Conservation (phyloP, 1,139 yeast species). For the Wickerhamiella infanticola region DNA sequence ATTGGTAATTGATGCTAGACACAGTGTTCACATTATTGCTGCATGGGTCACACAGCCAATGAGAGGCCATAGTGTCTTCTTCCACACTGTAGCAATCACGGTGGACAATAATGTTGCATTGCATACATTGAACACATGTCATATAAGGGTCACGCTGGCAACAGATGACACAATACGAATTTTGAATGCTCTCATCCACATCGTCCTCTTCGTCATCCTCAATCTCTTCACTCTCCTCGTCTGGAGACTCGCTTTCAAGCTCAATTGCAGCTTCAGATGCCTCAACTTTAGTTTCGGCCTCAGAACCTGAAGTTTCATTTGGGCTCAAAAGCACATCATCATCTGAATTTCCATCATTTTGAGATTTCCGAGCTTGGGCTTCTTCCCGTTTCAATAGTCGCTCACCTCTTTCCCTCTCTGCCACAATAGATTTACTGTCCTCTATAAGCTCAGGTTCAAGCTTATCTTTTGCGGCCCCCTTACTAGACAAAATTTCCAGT, state of each 20-base stretch:
- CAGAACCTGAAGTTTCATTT: not conserved
- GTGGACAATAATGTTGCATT: slow-evolving; percentile 65
- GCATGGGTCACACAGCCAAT: slow-evolving; percentile 80
- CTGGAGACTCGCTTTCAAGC: not conserved
- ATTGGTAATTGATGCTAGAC: slow-evolving; percentile 43
- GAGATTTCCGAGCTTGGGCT: not conserved
- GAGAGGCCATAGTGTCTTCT: slow-evolving; percentile 13
- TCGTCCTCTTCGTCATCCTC: slow-evolving; percentile 1
- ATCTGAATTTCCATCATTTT: not conserved
- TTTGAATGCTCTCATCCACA: not conserved
- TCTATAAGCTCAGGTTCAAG: slow-evolving; percentile 53
- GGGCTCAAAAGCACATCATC: not conserved
- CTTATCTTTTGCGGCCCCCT: slow-evolving; percentile 29
- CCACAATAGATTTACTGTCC: slow-evolving; percentile 46
- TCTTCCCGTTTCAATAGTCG: slow-evolving; percentile 1
- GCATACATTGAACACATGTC: slow-evolving; percentile 40
- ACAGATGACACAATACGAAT: slow-evolving; percentile 38
- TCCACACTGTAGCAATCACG: slow-evolving; percentile 46
- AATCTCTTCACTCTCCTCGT: not conserved
- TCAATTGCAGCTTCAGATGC: not conserved
- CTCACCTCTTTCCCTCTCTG: slow-evolving; percentile 30
- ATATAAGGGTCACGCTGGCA: slow-evolving; percentile 26
- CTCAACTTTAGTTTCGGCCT: slow-evolving; percentile 1
- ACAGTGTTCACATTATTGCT: slow-evolving; percentile 39
- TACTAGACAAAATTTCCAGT: slow-evolving; percentile 21